Conservation (phyloP, 306 rosid genomes). For the Carpinus viminea region DNA sequence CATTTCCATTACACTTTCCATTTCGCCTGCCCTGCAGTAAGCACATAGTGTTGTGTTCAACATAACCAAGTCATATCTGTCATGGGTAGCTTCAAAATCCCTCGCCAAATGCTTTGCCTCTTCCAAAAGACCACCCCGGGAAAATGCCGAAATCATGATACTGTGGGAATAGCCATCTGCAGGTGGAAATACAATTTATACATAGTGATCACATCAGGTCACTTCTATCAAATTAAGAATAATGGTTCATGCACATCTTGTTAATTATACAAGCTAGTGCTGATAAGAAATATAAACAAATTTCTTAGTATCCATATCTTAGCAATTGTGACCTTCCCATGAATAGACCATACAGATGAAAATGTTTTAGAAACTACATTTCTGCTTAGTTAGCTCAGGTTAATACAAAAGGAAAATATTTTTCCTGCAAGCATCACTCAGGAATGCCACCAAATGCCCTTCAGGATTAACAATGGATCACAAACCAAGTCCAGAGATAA, state of each 20-base stretch:
- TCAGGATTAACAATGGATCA: neutral
- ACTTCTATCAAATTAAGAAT: slow-evolving; percentile 22
- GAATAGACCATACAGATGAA: neutral
- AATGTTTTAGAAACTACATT: slow-evolving; percentile 2
- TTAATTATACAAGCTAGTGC: neutral
- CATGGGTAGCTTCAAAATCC: slow-evolving; percentile 67
- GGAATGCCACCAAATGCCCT: slow-evolving; percentile 4
- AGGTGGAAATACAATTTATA: slow-evolving; percentile 27
- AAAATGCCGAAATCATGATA: slow-evolving; percentile 86
- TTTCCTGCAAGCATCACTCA: slow-evolving; percentile 9
- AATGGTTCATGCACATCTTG: slow-evolving; percentile 16
- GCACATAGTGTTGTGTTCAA: slow-evolving; percentile 91
- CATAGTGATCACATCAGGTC: neutral
- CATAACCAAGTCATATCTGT: slow-evolving; percentile 83
- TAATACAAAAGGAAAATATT: neutral
- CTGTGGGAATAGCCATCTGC: slow-evolving; percentile 96
- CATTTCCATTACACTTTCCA: slow-evolving; percentile 90
- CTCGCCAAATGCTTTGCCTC: slow-evolving; percentile 85
- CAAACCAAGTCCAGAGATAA: neutral
- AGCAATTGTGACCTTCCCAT: neutral
- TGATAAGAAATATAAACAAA: neutral
- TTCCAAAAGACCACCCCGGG: slow-evolving; percentile 78
- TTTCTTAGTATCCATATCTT: neutral
- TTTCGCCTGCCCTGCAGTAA: slow-evolving; percentile 94
- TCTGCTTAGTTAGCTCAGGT: neutral